These are phyloP conservation scores for Ustilago curta DNA, from an alignment of 1,284 basidiomycete genomes.

Conservation along the genomic window DNA sequence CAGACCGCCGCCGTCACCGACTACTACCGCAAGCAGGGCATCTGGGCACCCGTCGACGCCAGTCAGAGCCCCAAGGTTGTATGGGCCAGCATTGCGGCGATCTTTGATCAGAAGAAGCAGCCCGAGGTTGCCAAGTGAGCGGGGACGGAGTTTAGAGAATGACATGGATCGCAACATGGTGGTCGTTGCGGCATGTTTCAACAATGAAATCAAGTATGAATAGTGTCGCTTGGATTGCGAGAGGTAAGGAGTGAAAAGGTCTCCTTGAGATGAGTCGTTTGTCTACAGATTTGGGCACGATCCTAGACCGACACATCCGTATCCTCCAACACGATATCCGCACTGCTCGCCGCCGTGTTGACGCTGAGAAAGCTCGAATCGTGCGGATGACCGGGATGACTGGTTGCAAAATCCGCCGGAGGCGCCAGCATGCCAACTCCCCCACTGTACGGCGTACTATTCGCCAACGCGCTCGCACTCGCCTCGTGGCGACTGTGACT, in stretches of 20 bases:
- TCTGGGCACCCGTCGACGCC: slow-evolving; percentile 81
- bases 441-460: slow-evolving; percentile 12
- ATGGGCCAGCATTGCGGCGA: slow-evolving; percentile 80
- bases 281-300: no score
- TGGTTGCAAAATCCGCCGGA: slow-evolving; percentile 30
- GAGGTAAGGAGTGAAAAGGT: no score
- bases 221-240: no score
- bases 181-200: no score
- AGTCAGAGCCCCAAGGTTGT: slow-evolving; percentile 91
- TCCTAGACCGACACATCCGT: slow-evolving; percentile 13
- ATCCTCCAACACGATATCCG: slow-evolving; percentile 33
- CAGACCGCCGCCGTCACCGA: slow-evolving; percentile 97
- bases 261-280: no score
- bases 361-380: slow-evolving; percentile 25
- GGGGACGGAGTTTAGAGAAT: neutral
- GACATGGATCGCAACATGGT: no score
- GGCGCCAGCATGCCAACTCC: slow-evolving; percentile 10
- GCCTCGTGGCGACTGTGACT: slow-evolving; percentile 4
- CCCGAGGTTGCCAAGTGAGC: slow-evolving; percentile 19
- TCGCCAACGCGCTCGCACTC: slow-evolving; percentile 12
- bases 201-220: no score
- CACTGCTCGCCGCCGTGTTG: slow-evolving; percentile 7
- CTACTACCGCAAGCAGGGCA: slow-evolving; percentile 89
- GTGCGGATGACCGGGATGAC: slow-evolving; percentile 18
- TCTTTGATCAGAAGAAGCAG: slow-evolving; percentile 63